Percentiles rank a stretch among this genome's conserved stretches.
phyloP scores from a whole-genome alignment of 495 filamentous ascomycete genomes.

The Aspergillus saccharolyticus region DNA sequence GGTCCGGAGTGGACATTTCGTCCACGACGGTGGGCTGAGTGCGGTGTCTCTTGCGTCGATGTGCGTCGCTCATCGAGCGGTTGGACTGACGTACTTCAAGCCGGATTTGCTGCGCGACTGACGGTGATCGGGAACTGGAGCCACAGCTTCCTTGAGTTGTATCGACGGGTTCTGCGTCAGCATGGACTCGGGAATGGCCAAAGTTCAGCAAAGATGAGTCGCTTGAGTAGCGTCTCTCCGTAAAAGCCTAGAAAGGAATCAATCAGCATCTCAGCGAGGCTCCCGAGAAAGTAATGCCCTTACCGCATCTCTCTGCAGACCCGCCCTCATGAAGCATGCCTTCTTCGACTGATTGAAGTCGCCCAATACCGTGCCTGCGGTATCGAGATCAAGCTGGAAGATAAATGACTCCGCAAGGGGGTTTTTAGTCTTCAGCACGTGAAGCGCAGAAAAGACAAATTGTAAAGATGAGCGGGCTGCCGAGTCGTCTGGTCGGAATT shows the following conservation, averaged over 20 bases:
- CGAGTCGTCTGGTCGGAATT: constrained; percentile 77
- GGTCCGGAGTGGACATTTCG: not conserved
- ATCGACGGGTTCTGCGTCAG: not conserved
- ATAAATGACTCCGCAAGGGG: constrained; percentile 94
- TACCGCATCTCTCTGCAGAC: not conserved
- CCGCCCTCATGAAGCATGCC: not conserved
- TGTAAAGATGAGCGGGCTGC: constrained; percentile 77
- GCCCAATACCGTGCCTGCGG: constrained; percentile 57
- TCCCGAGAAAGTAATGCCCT: not conserved
- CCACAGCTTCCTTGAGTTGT: not conserved
- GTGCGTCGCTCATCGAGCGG: not conserved
- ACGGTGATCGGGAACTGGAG: not conserved
- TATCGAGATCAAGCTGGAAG: constrained; percentile 87
- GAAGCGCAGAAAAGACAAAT: constrained; percentile 86
- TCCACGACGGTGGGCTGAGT: not conserved
- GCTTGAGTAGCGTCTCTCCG: not conserved
- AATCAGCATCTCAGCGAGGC: not conserved
- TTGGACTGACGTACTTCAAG: not conserved
- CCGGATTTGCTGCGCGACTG: not conserved
- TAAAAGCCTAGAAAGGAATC: not conserved
- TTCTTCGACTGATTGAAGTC: constrained; percentile 8
- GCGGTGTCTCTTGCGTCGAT: not conserved
- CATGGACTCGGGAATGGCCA: not conserved
- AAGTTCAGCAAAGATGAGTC: not conserved
- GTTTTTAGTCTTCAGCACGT: constrained; percentile 79